These are phyloP conservation scores for Cladorrhinum samala DNA, from an alignment of 495 filamentous ascomycete genomes.

Conservation along the genomic window DNA sequence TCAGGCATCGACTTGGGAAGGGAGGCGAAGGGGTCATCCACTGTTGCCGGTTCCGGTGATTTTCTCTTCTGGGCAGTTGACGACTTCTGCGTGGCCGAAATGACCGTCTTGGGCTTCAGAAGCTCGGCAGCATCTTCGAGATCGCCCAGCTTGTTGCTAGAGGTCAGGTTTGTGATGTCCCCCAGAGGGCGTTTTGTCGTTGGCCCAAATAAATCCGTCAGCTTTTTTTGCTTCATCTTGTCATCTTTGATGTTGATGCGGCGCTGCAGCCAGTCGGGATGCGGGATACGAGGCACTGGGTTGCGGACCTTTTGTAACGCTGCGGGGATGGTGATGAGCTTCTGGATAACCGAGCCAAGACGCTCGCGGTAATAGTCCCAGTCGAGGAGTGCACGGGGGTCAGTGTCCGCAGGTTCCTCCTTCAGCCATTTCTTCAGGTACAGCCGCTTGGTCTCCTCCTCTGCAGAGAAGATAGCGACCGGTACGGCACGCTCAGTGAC, in stretches of 20 bases:
- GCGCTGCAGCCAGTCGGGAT: conserved; percentile 94
- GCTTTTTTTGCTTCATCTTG: conserved; percentile 95
- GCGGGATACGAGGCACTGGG: conserved; percentile 84
- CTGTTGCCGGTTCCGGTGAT: conserved; percentile 55
- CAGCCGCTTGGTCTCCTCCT: conserved; percentile 74
- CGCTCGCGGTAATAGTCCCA: conserved; percentile 97
- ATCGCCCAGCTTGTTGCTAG: conserved; percentile 50
- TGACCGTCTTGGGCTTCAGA: conserved; percentile 64
- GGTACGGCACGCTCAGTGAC: conserved; percentile 94
- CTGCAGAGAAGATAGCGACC: conserved; percentile 94
- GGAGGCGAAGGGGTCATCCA: conserved; percentile 71
- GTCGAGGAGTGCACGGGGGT: conserved; percentile 80
- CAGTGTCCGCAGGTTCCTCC: conserved; percentile 90
- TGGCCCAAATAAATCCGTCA: conserved; percentile 82
- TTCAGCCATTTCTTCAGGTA: conserved; percentile 94
- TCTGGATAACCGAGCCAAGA: conserved; percentile 92
- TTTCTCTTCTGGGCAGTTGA: conserved; percentile 71
- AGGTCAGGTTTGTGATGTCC: conserved; percentile 64
- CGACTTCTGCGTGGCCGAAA: conserved; percentile 38
- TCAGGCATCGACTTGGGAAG: conserved; percentile 82
- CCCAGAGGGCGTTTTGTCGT: conserved; percentile 57
- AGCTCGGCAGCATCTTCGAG: conserved; percentile 80
- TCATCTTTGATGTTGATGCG: conserved; percentile 93
- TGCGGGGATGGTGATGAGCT: conserved; percentile 96
- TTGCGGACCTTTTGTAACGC: conserved; percentile 92